These are phyloP conservation scores for Fomitopsis betulina DNA, from an alignment of 1,284 basidiomycete species.

Conservation along the genomic window DNA sequence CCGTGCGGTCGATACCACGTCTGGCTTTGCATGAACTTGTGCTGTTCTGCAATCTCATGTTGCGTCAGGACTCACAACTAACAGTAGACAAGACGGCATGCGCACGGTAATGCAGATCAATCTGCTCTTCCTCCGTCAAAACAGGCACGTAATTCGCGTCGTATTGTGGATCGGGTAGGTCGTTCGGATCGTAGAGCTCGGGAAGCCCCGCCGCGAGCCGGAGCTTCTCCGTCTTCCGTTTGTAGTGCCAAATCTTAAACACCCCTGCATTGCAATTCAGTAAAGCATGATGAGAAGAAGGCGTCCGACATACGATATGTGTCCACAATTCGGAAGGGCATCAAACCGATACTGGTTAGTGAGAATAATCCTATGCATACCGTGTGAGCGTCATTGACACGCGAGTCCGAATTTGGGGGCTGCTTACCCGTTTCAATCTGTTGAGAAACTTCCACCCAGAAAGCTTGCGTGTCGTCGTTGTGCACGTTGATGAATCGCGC, in stretches of 20 bases:
- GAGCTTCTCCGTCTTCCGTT: constrained; percentile 51
- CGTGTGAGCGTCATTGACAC: neutral
- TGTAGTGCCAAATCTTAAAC: constrained; percentile 70
- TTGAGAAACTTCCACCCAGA: constrained; percentile 75
- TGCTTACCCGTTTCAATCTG: constrained; percentile 70
- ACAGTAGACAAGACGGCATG: constrained; percentile 4
- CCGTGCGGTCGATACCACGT: constrained; percentile 90
- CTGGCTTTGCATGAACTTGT: constrained; percentile 62
- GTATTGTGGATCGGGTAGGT: constrained; percentile 72
- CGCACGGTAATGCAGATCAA: constrained; percentile 64
- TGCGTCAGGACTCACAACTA: neutral
- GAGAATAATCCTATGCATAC: constrained; percentile 63
- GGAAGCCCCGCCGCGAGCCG: constrained; percentile 60
- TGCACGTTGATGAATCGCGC: constrained; percentile 66
- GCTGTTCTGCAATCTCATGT: constrained; percentile 45
- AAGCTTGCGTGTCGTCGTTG: constrained; percentile 57
- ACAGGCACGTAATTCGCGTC: constrained; percentile 76
- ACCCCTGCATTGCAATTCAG: constrained; percentile 44
- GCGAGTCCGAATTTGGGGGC: neutral
- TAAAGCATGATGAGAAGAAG: neutral
- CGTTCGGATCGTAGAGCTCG: constrained; percentile 66
- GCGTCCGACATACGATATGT: constrained; percentile 58
- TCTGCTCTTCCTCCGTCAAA: constrained; percentile 67
- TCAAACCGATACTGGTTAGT: constrained; percentile 68
- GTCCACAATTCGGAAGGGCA: constrained; percentile 73